Evolutionary conservation across 2,329 filamentous ascomycete genomes (phyloP).

Genomic region (Tolypocladium ophioglossoides): DNA sequence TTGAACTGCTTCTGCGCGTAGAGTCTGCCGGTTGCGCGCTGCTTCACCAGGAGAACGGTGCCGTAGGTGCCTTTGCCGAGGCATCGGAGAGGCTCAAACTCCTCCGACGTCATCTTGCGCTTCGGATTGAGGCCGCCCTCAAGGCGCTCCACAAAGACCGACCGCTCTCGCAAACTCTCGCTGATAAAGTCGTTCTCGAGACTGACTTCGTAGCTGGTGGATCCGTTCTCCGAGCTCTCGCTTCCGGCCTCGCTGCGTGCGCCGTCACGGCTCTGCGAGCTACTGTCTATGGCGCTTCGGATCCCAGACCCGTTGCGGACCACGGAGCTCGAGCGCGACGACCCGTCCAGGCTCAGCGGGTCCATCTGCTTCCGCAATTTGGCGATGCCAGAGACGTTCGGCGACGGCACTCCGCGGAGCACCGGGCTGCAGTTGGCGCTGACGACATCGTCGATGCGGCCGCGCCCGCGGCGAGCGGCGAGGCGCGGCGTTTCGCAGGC

Average conservation of each 20-base stretch:
- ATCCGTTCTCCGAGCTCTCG: constrained; percentile 53
- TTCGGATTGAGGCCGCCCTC: constrained; percentile 44
- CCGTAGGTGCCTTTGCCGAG: constrained; percentile 95
- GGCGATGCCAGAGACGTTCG: constrained; percentile 62
- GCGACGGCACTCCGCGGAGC: constrained; percentile 41
- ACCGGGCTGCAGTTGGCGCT: constrained; percentile 54
- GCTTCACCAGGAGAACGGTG: constrained; percentile 87
- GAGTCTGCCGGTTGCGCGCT: constrained; percentile 73
- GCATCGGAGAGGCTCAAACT: constrained; percentile 85
- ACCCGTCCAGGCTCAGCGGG: constrained; percentile 54
- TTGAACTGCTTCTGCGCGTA: constrained; percentile 99
- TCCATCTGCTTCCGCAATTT: constrained; percentile 76
- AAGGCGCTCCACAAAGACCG: constrained; percentile 31
- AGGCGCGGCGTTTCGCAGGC: constrained; percentile 25
- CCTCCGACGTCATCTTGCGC: constrained; percentile 82
- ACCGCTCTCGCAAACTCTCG: constrained; percentile 40
- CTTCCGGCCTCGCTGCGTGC: constrained; percentile 41
- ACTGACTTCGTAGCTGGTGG: constrained; percentile 74
- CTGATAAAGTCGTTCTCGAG: constrained; percentile 80
- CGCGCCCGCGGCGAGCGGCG: constrained; percentile 27
- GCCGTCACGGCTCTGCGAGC: constrained; percentile 44
- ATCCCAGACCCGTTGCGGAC: constrained; percentile 36
- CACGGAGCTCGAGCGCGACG: constrained; percentile 44
- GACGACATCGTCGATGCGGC: constrained; percentile 43
- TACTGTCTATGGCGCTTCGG: constrained; percentile 46